Conservation (phyloP, 768 basidiomycete species). For the Krasilnikovozyma curviuscula region DNA sequence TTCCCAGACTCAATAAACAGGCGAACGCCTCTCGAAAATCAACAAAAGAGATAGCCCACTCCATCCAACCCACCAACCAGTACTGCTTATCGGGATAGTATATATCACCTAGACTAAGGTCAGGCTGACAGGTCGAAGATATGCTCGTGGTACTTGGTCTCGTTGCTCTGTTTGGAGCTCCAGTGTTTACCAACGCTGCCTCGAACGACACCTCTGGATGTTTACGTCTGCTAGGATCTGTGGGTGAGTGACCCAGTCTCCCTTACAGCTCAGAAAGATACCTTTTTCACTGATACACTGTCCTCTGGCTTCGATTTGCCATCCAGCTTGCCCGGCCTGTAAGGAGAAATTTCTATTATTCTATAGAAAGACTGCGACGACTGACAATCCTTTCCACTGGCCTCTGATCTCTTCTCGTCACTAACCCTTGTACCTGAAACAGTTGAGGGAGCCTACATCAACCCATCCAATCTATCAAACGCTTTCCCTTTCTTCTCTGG, state of each 20-base stretch:
- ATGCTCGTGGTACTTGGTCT: too few species aligned
- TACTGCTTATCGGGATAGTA: too few species aligned
- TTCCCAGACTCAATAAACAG: too few species aligned
- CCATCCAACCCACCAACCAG: too few species aligned
- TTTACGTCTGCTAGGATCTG: neutral
- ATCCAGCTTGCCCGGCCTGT: constrained; percentile 1
- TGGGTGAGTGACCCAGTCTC: neutral
- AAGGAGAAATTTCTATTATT: neutral
- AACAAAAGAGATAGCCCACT: too few species aligned
- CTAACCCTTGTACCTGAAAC: neutral
- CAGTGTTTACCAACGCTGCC: too few species aligned
- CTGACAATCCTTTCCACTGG: neutral
- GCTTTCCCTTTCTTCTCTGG: neutral
- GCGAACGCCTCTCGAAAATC: too few species aligned
- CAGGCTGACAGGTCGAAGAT: too few species aligned
- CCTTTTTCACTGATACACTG: neutral
- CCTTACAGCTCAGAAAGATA: too few species aligned
- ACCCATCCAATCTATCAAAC: neutral
- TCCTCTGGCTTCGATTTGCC: neutral
- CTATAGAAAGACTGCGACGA: neutral
- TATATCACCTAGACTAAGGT: too few species aligned
- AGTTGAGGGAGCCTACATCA: constrained; percentile 4
- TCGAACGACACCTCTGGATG: neutral
- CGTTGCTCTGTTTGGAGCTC: too few species aligned
- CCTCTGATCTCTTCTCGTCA: neutral